Base-by-base conservation (phyloP, 768 basidiomycete genomes). In the Antrodiella citrinella region DNA sequence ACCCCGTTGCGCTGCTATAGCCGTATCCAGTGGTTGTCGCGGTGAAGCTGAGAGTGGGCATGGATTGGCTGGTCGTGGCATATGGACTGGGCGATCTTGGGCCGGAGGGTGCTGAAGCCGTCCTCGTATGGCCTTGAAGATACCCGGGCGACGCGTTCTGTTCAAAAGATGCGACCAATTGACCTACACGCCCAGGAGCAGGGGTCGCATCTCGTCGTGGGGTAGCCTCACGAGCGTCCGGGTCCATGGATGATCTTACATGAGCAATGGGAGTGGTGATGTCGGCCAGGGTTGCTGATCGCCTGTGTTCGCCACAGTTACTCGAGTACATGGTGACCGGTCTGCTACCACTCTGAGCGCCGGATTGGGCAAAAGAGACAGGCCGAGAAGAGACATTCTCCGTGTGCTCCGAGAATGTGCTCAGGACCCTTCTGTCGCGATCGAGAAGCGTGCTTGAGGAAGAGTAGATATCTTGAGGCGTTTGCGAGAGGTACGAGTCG, bases 141-240 rank as follows among this genome's bases (percentile, higher is more conserved):
- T 51, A 51, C 1, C 69, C 61, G 2, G 70, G 67, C 20, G 55
- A n/a, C n/a, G n/a, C n/a, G n/a, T n/a, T n/a, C 52, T 76, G 73
- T 54, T 82, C 88, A 51, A 89, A 91, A 23, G 84, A 78, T 0
- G 87, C 86, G 38, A 86, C 84, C 45, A 91, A 74, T 49, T 85
- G 81, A 13, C 74, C 82, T 0, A 84, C 73, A 12, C 84, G 78
- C 26, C 81, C 63, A 18, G 67, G 66, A 22, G 53, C 71, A 1
- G 78, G 78, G n/a, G n/a, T n/a, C n/a, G n/a, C n/a, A n/a, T n/a
- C n/a, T n/a, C n/a, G n/a, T n/a, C n/a, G n/a, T n/a, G n/a, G n/a
- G n/a, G n/a, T n/a, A n/a, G n/a, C n/a, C n/a, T n/a, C n/a, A n/a
- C n/a, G n/a, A n/a, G n/a, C n/a, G n/a, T n/a, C n/a, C n/a, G n/a